phyloP scores from a whole-genome alignment of 768 basidiomycete species.

The Calvatia gigantea region DNA sequence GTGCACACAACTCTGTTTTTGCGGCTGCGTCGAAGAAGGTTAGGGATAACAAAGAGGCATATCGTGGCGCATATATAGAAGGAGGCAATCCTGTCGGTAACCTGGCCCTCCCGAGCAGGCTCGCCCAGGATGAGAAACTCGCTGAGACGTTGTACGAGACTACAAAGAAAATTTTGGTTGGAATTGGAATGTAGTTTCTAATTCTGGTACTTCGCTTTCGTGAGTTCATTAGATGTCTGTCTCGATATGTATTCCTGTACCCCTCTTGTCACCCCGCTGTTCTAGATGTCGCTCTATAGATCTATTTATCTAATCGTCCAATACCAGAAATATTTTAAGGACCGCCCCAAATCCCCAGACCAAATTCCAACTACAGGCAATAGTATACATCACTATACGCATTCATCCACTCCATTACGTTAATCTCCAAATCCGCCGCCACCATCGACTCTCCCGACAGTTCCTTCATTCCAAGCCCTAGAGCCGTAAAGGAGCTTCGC shows the following conservation, averaged over 20 bases:
- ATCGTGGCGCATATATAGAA: constrained; percentile 23
- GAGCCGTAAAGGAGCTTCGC: background rate
- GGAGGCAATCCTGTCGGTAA: constrained; percentile 18
- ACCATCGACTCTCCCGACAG: background rate
- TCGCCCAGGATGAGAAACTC: constrained; percentile 13
- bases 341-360: background rate
- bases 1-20: constrained; percentile 26
- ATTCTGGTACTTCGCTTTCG: background rate
- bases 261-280: no score
- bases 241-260: no score
- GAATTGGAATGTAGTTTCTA: background rate
- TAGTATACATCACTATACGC: background rate
- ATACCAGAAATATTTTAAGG: background rate
- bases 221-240: no score
- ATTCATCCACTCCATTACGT: no score
- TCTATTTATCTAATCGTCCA: no score
- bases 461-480: background rate
- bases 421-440: background rate
- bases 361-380: background rate
- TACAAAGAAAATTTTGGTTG: constrained; percentile 9
- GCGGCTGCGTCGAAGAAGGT: constrained; percentile 25
- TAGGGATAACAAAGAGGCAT: constrained; percentile 17
- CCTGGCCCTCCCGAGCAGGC: constrained; percentile 10
- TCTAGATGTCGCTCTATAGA: no score
- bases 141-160: constrained; percentile 11